These are phyloP conservation scores for Trichoderma guizhouense DNA, from an alignment of 2,329 filamentous ascomycete genomes.

Conservation along the genomic window DNA sequence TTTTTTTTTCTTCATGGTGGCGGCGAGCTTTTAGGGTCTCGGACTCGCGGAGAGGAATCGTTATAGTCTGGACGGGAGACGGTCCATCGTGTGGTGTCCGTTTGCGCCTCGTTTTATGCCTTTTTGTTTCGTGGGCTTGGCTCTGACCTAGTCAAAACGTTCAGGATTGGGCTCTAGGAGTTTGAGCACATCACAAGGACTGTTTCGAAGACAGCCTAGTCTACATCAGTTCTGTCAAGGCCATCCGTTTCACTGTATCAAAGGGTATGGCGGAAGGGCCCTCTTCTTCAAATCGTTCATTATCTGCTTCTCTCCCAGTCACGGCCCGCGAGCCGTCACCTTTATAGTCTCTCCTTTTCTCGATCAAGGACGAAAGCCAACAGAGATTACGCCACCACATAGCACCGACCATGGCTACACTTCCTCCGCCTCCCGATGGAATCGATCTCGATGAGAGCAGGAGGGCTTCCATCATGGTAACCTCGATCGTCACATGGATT, in stretches of 20 bases:
- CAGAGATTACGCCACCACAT: neutral
- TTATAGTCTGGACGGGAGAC: neutral
- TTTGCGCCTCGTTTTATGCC: neutral
- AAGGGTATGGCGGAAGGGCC: neutral
- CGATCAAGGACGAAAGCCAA: neutral
- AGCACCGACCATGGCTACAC: neutral
- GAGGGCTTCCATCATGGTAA: conserved; percentile 20
- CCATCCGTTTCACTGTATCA: neutral
- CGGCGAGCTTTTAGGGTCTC: neutral
- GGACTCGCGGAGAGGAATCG: neutral
- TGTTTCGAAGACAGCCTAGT: neutral
- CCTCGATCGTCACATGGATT: conserved; percentile 20
- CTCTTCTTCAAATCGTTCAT: neutral
- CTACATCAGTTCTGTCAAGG: neutral
- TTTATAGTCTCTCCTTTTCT: neutral
- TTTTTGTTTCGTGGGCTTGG: neutral
- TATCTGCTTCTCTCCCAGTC: neutral
- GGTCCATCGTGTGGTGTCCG: neutral
- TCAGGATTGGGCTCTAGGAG: neutral
- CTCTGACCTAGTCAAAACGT: neutral
- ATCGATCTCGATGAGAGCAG: conserved; percentile 24
- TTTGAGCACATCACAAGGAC: neutral
- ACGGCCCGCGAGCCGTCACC: neutral
- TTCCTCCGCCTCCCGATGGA: conserved; percentile 20
- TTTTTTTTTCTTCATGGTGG: conserved; percentile 3